phyloP scores from a whole-genome alignment of 2,329 filamentous ascomycete species.

The Aureobasidium sp. region DNA sequence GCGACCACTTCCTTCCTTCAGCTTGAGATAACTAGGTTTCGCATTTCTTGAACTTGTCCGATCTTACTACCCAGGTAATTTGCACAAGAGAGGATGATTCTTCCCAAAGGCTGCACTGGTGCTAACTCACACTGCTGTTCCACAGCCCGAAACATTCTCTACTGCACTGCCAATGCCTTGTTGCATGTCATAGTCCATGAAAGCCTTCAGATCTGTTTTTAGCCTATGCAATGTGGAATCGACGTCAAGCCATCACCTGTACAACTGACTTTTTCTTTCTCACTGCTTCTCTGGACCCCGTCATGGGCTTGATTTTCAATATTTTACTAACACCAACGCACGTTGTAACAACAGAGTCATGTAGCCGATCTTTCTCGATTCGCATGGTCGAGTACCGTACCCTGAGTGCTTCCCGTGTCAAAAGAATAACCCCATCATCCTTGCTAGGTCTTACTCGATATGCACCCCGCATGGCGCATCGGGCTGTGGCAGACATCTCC shows the following conservation, averaged over 20 bases:
- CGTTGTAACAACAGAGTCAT: neutral
- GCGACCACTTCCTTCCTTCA: neutral
- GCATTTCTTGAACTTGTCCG: neutral
- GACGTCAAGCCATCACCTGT: neutral
- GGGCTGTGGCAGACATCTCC: neutral
- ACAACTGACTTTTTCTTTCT: neutral
- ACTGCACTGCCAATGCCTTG: neutral
- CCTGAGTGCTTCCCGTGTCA: neutral
- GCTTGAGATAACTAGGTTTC: no score
- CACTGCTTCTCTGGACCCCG: neutral
- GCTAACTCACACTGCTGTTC: neutral
- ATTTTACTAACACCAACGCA: neutral
- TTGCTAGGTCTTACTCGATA: conserved; percentile 9
- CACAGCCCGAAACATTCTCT: neutral
- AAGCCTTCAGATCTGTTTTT: neutral
- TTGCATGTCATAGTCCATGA: neutral
- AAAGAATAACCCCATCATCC: neutral
- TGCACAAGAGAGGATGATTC: no score
- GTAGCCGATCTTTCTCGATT: neutral
- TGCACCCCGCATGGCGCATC: conserved; percentile 7
- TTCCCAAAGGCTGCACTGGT: neutral
- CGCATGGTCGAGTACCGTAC: neutral
- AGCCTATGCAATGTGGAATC: neutral
- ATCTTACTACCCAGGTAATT: neutral
- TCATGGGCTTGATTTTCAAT: neutral